Evolutionary conservation across 805 yeast genomes (phyloP), one percentile per base, ranked within the genome.

Genomic region (Torulaspora franciscae): DNA sequence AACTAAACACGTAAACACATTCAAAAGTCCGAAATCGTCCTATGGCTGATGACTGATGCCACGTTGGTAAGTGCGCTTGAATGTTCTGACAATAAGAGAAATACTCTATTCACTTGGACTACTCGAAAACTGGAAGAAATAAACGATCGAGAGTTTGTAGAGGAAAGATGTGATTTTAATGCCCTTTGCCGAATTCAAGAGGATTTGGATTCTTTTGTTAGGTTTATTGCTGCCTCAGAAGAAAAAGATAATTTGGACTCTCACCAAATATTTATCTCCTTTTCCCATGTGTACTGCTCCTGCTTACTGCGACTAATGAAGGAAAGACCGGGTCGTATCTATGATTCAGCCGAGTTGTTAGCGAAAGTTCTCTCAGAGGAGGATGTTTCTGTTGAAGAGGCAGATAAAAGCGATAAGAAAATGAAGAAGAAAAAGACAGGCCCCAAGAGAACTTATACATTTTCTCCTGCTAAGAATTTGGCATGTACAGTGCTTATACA

Each of bases 351-450:
- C 11, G 61, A 59, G 42, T 30, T 59, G 11, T 19, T 62, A 32
- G 40, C 58, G 1, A 60, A 56, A 14, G 49, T 64, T 1, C 39
- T 65, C 10, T 47, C 51, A 19, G 69, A 65, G 42, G 67, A 64
- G 36, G 55, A 54, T 27, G 42, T 61, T 10, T 26, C 47, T 7
- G 24, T 48, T 19, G 47, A 46, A 7, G 46, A 43, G 23, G 38
- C 30, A 8, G 37, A 35, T 1, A 48, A 37, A 3, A 27, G 28
- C 13, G 37, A 32, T 27, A 36, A 40, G 7, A 40, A 48, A 28
- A 46, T 45, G 29, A 55, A 55, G 44, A 61, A 57, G 35, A 57
- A 56, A 37, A 50, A 47, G 32, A 40, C 45, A 10, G 44, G 42
- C 10, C 55, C 58, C 32, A 62, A 62, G 28, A 56, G 57, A 13